Conservation (phyloP, 495 filamentous ascomycete genomes). For the Aspergillus coremiiformis region DNA sequence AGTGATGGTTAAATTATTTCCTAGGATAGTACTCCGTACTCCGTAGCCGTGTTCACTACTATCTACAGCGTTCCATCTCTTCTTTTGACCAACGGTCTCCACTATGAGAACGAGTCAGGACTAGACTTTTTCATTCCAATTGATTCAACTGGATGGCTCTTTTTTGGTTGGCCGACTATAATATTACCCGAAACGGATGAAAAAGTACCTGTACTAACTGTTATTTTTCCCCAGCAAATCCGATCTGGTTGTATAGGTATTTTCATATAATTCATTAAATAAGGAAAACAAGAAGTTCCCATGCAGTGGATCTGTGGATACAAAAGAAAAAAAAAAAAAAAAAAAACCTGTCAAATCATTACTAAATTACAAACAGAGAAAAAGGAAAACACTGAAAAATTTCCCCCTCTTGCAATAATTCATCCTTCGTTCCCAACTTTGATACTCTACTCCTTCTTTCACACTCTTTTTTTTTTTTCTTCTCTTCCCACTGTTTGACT, state of each 20-base stretch:
- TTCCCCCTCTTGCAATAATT: constrained; percentile 7
- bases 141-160: neutral
- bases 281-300: constrained; percentile 6
- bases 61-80: neutral
- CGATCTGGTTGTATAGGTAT: neutral
- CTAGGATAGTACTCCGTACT: too few species aligned
- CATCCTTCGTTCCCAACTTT: neutral
- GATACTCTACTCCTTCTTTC: constrained; percentile 1
- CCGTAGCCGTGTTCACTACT: too few species aligned
- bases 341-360: constrained; percentile 19
- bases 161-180: neutral
- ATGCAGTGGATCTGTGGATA: constrained; percentile 27
- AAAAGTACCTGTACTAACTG: neutral
- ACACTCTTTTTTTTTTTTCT: constrained; percentile 3
- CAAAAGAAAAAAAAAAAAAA: constrained; percentile 12
- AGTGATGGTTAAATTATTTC: too few species aligned
- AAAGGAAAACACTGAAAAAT: constrained; percentile 37
- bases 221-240: neutral
- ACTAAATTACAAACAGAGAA: constrained; percentile 35
- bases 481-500: too few species aligned
- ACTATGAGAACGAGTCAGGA: constrained; percentile 9
- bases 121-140: constrained; percentile 9
- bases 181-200: neutral
- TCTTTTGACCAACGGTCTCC: constrained; percentile 2
- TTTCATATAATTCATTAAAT: constrained; percentile 3